Evolutionary conservation across 176 grass and related monocot species (phyloP), one percentile per base, ranked within the genome.

Genomic region (Pharus latifolius): DNA sequence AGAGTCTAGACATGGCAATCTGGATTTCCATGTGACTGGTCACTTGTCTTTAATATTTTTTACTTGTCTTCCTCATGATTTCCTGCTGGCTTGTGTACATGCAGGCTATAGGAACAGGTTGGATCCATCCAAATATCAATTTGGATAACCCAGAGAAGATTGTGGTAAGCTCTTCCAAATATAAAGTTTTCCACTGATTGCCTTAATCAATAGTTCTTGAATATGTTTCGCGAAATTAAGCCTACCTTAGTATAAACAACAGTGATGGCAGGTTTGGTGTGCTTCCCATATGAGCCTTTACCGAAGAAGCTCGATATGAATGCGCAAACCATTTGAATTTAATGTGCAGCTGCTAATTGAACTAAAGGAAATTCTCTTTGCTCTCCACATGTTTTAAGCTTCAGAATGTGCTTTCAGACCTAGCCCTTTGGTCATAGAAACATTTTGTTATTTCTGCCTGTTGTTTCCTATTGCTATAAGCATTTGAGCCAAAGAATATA

Each of bases 51-150:
- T 22, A 42, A 63, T 46, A 28, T 27, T 20, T 32, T 0, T 16
- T 72, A 5, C 30, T 58, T 59, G 45, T 52, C 14, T 67, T 56
- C 15, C 26, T 67, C 43, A 72, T 78, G 18, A 46, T 63, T 69
- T 59, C 49, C 12, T 78, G 15, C 48, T 81, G 17, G 29, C 29
- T 56, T 77, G 29, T 75, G 56, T 83, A 47, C 70, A 56, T 90
- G 81, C 76, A 99, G 90, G 96, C 96, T 84, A 99, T 99, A 83
- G 82, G 87, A 65, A 94, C 84, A 43, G 90, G 96, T 22, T 99
- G 96, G 96, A 61, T 94, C 57, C 96, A 99, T 79, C 87, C 96
- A 27, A 99, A 99, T 80, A 83, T 99, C 76, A 99, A 99, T 86
- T 81, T 99, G 65, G 87, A 99, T 49, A 99, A 91, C 59, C 87